These are phyloP conservation scores for Pyrenochaeta sp. DNA, from an alignment of 2,329 filamentous ascomycete genomes.

Conservation along the genomic window DNA sequence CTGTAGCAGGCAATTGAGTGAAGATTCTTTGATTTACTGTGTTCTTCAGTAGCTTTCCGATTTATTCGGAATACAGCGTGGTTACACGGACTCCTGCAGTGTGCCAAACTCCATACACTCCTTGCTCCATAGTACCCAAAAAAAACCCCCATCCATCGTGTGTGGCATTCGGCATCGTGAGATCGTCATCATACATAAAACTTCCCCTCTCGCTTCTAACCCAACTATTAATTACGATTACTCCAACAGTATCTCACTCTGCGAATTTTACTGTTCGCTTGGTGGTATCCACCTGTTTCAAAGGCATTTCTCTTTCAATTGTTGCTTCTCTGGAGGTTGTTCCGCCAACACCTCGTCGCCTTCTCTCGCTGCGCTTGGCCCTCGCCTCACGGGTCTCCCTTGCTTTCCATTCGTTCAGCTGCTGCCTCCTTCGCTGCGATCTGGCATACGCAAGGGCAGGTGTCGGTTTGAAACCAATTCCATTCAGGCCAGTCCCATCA, in stretches of 20 bases:
- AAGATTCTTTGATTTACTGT: background rate
- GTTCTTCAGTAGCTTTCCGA: background rate
- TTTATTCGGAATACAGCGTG: background rate
- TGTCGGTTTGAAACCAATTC: conserved; percentile 69
- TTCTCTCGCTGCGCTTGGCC: conserved; percentile 63
- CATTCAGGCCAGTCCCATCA: conserved; percentile 71
- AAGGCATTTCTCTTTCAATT: conserved; percentile 36
- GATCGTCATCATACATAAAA: conserved; percentile 26
- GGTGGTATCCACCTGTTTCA: conserved; percentile 17
- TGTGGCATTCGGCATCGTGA: conserved; percentile 25
- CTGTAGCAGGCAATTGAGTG: background rate
- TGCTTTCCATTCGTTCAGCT: conserved; percentile 67
- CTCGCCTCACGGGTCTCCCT: conserved; percentile 68
- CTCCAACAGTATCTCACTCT: conserved; percentile 21
- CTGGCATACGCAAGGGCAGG: conserved; percentile 66
- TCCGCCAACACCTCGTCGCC: conserved; percentile 46
- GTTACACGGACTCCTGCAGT: conserved; percentile 1
- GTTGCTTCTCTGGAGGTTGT: conserved; percentile 38
- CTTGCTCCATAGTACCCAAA: conserved; percentile 4
- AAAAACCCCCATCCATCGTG: conserved; percentile 8
- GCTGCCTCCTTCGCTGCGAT: conserved; percentile 64
- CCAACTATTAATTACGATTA: conserved; percentile 27
- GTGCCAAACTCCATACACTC: conserved; percentile 16
- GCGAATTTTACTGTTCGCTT: conserved; percentile 45
- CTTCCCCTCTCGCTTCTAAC: background rate